Conservation (phyloP, 129 eudicot species). For the carrot (Daucus carota) region DNA sequence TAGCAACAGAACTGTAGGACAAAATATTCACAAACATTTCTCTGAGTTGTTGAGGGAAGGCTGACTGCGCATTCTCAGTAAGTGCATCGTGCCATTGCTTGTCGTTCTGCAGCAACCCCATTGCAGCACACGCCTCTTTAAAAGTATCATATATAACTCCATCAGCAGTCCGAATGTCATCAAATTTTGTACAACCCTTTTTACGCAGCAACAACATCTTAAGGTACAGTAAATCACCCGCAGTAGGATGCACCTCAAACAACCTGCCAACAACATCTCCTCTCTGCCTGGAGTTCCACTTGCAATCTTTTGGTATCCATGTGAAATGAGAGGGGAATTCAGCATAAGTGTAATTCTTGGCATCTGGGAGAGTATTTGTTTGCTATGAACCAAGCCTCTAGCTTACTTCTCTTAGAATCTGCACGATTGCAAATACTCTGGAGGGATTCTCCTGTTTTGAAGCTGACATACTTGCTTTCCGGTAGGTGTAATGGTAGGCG, state of each 20-base stretch:
- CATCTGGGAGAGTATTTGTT: too few relatives aligned
- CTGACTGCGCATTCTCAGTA: too few relatives aligned
- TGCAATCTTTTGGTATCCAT: not conserved
- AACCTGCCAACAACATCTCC: not conserved
- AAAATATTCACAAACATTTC: too few relatives aligned
- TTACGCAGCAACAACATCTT: not conserved
- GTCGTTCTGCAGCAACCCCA: too few relatives aligned
- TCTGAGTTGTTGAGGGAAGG: too few relatives aligned
- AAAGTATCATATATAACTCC: too few relatives aligned
- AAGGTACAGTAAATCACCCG: not conserved
- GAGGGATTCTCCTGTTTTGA: too few relatives aligned
- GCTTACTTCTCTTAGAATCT: not conserved
- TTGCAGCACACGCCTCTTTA: too few relatives aligned
- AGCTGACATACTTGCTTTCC: not conserved
- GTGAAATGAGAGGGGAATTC: not conserved
- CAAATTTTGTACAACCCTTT: not conserved
- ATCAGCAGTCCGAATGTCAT: too few relatives aligned
- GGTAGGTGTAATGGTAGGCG: not conserved
- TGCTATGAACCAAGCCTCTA: not conserved
- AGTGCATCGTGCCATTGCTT: too few relatives aligned
- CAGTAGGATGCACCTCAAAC: not conserved
- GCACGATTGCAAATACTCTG: not conserved
- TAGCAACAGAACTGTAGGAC: too few relatives aligned
- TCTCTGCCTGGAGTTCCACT: not conserved
- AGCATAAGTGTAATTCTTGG: not conserved